Evolutionary conservation across 306 rosid species (phyloP).

Genomic region (Dicorynia guianensis): DNA sequence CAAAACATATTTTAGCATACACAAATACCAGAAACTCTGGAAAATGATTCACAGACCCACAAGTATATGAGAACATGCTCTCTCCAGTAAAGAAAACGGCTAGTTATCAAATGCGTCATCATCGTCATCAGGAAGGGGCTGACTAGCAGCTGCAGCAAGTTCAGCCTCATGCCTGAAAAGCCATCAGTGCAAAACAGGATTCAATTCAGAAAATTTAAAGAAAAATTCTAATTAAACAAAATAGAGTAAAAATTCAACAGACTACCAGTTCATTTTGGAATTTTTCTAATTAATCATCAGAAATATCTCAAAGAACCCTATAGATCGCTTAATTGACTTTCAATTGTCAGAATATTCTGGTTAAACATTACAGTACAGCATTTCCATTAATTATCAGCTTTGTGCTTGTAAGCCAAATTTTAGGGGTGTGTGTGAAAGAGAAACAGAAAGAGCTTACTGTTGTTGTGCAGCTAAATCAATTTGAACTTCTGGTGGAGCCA

Average conservation of each 20-base stretch:
- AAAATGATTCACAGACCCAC: background rate
- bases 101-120: conserved; percentile 67
- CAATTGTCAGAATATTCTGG: no score
- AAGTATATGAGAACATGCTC: background rate
- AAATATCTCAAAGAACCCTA: no score
- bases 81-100: background rate
- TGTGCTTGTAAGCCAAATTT: background rate
- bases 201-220: no score
- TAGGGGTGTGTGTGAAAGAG: background rate
- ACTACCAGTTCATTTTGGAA: no score
- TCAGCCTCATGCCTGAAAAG: conserved; percentile 76
- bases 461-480: conserved; percentile 71
- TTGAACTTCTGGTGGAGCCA: conserved; percentile 86
- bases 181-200: background rate
- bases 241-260: no score
- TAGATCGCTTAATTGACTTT: no score
- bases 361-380: no score
- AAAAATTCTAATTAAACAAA: background rate
- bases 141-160: conserved; percentile 65
- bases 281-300: no score
- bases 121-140: conserved; percentile 86
- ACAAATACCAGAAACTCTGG: conserved; percentile 9
- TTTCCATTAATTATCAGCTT: background rate
- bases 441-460: conserved; percentile 51
- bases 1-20: conserved; percentile 2